phyloP scores from a whole-genome alignment of 2,329 filamentous ascomycete genomes.

The Pezicula rhizophila region DNA sequence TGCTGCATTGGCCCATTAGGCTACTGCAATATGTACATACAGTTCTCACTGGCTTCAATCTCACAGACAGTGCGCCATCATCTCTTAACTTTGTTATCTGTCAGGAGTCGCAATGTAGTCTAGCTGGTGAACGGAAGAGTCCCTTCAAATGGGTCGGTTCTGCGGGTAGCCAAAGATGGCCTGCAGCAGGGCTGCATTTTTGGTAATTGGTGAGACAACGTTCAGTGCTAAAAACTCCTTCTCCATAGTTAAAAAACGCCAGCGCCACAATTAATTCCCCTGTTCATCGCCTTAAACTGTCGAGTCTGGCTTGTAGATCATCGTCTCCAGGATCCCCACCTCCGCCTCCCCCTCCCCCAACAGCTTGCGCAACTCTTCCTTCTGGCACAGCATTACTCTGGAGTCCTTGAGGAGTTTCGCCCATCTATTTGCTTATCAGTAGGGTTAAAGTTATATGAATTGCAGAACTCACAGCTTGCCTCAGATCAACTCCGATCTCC shows the following conservation, averaged over 20 bases:
- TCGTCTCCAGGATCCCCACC: conserved; percentile 61
- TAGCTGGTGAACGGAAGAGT: too few species aligned
- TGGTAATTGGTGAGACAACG: neutral
- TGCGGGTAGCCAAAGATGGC: too few species aligned
- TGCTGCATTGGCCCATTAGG: too few species aligned
- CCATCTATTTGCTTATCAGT: conserved; percentile 54
- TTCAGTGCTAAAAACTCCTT: conserved; percentile 1
- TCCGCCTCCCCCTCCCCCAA: conserved; percentile 59
- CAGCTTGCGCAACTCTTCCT: conserved; percentile 75
- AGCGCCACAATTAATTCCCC: conserved; percentile 2
- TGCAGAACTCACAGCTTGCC: conserved; percentile 65
- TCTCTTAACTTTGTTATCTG: too few species aligned
- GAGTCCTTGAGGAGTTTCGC: conserved; percentile 81
- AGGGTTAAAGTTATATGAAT: neutral
- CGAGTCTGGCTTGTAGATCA: conserved; percentile 86
- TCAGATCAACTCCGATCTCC: conserved; percentile 92
- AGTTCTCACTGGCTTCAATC: too few species aligned
- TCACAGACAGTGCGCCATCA: too few species aligned
- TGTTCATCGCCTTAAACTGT: conserved; percentile 55
- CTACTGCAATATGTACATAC: too few species aligned
- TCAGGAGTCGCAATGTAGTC: too few species aligned
- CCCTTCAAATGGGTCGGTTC: too few species aligned
- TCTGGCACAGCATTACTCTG: conserved; percentile 70
- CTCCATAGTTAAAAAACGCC: conserved; percentile 14
- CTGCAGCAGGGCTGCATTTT: neutral